These are phyloP conservation scores for Nitzschia inconspicua DNA, from an alignment of 108 stramenopile species.

Conservation along the genomic window DNA sequence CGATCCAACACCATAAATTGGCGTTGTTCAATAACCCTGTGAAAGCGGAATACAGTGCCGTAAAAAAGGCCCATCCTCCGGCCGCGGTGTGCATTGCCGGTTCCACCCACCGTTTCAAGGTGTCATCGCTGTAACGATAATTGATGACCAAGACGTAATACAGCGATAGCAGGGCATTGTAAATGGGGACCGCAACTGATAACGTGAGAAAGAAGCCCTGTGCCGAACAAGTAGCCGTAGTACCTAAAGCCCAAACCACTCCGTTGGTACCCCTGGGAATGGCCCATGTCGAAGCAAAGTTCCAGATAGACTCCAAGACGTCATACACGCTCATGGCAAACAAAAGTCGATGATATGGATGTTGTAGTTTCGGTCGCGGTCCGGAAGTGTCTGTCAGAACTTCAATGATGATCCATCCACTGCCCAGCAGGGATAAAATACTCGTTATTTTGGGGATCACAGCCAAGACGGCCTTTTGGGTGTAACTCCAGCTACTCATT, in stretches of 20 bases:
- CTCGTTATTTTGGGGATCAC: slow-evolving; percentile 2
- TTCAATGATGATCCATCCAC: slow-evolving; percentile 4
- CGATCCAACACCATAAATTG: slow-evolving; percentile 53
- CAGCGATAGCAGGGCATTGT: slow-evolving; percentile 37
- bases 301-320: slow-evolving; percentile 15
- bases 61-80: slow-evolving; percentile 13
- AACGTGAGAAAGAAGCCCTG: slow-evolving; percentile 61
- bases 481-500: too few relatives aligned
- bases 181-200: slow-evolving; percentile 32
- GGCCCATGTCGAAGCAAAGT: slow-evolving; percentile 41
- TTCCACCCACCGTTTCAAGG: slow-evolving; percentile 24
- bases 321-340: slow-evolving; percentile 30
- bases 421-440: slow-evolving; percentile 4
- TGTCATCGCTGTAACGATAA: slow-evolving; percentile 28
- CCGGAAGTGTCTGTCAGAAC: neutral
- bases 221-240: slow-evolving; percentile 35
- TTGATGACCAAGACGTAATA: slow-evolving; percentile 53
- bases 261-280: slow-evolving; percentile 29
- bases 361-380: neutral
- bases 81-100: slow-evolving; percentile 31
- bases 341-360: slow-evolving; percentile 18
- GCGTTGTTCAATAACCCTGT: slow-evolving; percentile 42
- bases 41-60: slow-evolving; percentile 14
- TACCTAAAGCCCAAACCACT: slow-evolving; percentile 38
- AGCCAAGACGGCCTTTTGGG: slow-evolving; percentile 1